Percentiles rank a stretch among this genome's conserved stretches.
Evolutionary conservation across 1,284 basidiomycete genomes (phyloP).

Genomic region (Stygiomarasmius scandens): DNA sequence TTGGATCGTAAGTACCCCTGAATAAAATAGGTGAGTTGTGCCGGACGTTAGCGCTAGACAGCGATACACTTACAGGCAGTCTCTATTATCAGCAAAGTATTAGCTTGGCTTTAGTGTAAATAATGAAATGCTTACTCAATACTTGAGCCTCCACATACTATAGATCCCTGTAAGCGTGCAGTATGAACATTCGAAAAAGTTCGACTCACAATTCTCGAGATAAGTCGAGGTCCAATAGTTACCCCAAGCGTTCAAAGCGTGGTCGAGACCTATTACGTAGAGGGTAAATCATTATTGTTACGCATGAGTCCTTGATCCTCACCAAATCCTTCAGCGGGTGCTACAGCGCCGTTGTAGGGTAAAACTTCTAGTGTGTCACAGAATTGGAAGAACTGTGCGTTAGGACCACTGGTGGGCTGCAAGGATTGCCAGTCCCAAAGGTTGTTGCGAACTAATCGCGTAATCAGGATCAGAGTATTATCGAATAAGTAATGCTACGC

Average conservation of each 20-base stretch:
- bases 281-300: too few relatives aligned
- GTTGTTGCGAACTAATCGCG: constrained; percentile 48
- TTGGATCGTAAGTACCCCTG: constrained; percentile 58
- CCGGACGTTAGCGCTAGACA: too few relatives aligned
- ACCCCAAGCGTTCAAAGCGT: constrained; percentile 66
- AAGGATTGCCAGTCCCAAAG: constrained; percentile 68
- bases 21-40: too few relatives aligned
- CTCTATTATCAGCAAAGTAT: constrained; percentile 30
- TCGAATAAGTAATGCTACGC: neutral
- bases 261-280: constrained; percentile 12
- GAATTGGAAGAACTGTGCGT: constrained; percentile 61
- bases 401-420: constrained; percentile 49
- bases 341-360: constrained; percentile 58
- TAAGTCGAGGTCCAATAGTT: constrained; percentile 54
- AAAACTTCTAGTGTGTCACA: constrained; percentile 78
- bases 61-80: too few relatives aligned
- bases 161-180: neutral
- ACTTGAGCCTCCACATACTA: constrained; percentile 47
- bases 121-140: constrained; percentile 39
- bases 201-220: constrained; percentile 39
- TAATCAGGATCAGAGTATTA: too few relatives aligned
- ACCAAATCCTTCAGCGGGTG: constrained; percentile 62
- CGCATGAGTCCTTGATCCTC: constrained; percentile 32
- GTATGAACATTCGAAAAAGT: too few relatives aligned
- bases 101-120: too few relatives aligned